Evolutionary conservation across 176 grass and related monocot genomes (phyloP).

Genomic region (Aegilops longissima): DNA sequence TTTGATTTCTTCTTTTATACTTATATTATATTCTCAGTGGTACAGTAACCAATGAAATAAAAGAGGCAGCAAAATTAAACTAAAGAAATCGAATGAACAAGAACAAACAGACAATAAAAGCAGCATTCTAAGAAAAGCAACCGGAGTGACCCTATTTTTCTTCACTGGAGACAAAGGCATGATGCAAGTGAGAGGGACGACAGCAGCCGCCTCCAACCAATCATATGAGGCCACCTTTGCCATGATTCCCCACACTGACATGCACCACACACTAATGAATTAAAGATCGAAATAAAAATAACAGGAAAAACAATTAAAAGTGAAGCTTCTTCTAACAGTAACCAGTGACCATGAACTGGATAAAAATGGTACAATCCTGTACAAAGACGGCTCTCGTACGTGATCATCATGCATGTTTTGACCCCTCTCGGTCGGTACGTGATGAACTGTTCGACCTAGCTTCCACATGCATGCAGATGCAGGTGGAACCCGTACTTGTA

Average conservation of each 20-base stretch:
- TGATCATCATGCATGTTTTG: constrained; percentile 21
- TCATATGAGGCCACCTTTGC: constrained; percentile 30
- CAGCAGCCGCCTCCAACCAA: constrained; percentile 27
- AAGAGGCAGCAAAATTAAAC: neutral
- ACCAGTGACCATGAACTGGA: constrained; percentile 3
- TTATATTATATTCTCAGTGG: neutral
- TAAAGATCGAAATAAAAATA: neutral
- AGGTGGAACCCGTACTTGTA: constrained; percentile 3
- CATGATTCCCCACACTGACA: constrained; percentile 32
- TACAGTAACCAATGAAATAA: constrained; percentile 17
- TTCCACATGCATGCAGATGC: neutral
- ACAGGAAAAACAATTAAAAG: neutral
- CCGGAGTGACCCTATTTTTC: constrained; percentile 40
- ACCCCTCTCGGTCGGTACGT: neutral
- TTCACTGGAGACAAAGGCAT: constrained; percentile 37
- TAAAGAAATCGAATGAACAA: constrained; percentile 13
- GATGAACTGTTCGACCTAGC: neutral
- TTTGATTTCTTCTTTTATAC: neutral
- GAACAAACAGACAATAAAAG: neutral
- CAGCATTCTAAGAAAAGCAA: constrained; percentile 51
- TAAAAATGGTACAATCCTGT: constrained; percentile 36
- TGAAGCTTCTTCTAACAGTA: constrained; percentile 41
- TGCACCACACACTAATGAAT: neutral
- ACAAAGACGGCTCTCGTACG: constrained; percentile 36
- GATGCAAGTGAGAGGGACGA: constrained; percentile 44